These are phyloP conservation scores for Tarenaya hassleriana DNA, from an alignment of 345 rosid species.

Conservation along the genomic window DNA sequence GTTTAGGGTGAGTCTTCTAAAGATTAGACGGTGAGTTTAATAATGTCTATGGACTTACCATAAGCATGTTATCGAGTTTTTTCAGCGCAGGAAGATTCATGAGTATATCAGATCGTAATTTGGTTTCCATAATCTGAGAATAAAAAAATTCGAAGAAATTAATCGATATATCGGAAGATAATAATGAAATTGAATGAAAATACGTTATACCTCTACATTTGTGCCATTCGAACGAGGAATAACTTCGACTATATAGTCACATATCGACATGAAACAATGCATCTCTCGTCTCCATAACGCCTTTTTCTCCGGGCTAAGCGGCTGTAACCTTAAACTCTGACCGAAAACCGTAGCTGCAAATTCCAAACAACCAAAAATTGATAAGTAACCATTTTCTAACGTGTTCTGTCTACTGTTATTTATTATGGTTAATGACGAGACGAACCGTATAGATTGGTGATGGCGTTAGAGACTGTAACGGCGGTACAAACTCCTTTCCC, in stretches of 20 bases:
- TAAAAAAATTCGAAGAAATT: neutral
- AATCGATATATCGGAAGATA: neutral
- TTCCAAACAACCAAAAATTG: neutral
- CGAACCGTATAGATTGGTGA: conserved; percentile 82
- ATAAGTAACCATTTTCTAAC: neutral
- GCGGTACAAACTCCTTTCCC: conserved; percentile 91
- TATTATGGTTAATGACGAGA: too few species aligned
- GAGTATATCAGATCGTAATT: conserved; percentile 61
- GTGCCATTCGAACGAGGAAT: conserved; percentile 55
- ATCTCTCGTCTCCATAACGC: conserved; percentile 89
- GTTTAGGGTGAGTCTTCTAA: neutral
- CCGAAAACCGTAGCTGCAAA: conserved; percentile 87
- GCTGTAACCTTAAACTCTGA: conserved; percentile 69
- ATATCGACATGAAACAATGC: conserved; percentile 78
- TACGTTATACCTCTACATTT: conserved; percentile 45
- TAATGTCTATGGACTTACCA: conserved; percentile 41
- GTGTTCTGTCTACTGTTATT: neutral
- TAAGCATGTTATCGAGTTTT: conserved; percentile 80
- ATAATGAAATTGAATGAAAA: neutral
- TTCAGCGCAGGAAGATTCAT: conserved; percentile 81
- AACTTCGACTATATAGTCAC: conserved; percentile 72
- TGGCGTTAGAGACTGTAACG: conserved; percentile 78
- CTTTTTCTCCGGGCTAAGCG: conserved; percentile 75
- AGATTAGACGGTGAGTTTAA: neutral
- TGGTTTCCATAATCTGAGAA: conserved; percentile 62